Percentiles rank a stretch among this genome's conserved stretches.
These are phyloP conservation scores for Hyphopichia buzzinii DNA, from an alignment of 1,139 yeast genomes.

Conservation along the genomic window DNA sequence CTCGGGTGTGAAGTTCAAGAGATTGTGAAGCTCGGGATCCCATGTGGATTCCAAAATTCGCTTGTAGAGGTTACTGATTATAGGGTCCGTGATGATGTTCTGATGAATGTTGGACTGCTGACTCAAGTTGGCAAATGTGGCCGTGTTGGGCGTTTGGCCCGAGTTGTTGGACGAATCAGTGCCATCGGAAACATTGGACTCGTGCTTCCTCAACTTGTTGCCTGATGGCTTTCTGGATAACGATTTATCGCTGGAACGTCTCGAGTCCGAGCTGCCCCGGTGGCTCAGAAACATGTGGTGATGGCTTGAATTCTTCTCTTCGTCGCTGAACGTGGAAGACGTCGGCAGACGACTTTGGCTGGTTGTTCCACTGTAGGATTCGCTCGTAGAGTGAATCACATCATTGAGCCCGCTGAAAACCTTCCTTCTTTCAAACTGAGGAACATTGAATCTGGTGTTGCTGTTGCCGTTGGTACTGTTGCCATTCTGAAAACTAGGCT, in stretches of 20 bases:
- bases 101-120: conserved; percentile 1
- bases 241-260: neutral
- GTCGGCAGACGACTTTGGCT: conserved; percentile 1
- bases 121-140: neutral
- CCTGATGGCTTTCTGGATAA: conserved; percentile 1
- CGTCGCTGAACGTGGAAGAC: conserved; percentile 2
- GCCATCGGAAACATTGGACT: neutral
- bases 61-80: conserved; percentile 53
- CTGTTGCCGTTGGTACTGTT: neutral
- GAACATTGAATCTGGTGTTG: conserved; percentile 25
- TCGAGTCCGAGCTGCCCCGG: neutral
- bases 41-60: conserved; percentile 70
- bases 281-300: neutral
- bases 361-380: neutral
- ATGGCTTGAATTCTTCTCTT: neutral
- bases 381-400: conserved; percentile 18
- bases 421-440: conserved; percentile 37
- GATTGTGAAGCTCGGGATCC: conserved; percentile 62
- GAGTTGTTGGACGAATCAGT: neutral
- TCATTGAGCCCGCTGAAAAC: conserved; percentile 43
- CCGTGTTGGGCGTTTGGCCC: neutral
- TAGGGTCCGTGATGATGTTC: conserved; percentile 44
- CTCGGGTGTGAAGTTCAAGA: conserved; percentile 68
- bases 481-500: no score
- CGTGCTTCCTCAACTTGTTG: neutral